Percentiles rank a stretch among this genome's conserved stretches.
phyloP scores from a whole-genome alignment of 768 basidiomycete genomes.

The Lactarius hatsudake region DNA sequence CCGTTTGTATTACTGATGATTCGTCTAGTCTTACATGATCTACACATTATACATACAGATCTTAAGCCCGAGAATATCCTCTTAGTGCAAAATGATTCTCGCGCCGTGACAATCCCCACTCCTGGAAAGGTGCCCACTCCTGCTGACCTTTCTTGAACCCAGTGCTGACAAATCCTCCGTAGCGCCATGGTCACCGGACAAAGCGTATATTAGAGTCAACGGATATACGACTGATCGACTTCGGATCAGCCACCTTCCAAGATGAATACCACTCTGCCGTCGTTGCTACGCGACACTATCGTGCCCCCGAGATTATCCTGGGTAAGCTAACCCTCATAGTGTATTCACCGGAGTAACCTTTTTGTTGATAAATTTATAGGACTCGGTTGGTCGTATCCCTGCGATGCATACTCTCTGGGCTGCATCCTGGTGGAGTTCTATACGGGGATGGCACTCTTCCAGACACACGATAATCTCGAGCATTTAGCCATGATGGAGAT shows the following conservation, averaged over 20 bases:
- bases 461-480: slow-evolving; percentile 98
- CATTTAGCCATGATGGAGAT: slow-evolving; percentile 99
- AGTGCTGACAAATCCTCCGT: not conserved
- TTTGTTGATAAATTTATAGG: slow-evolving; percentile 46
- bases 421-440: slow-evolving; percentile 99
- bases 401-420: slow-evolving; percentile 97
- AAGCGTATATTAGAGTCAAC: slow-evolving; percentile 83
- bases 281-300: slow-evolving; percentile 96
- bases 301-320: slow-evolving; percentile 98
- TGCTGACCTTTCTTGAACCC: too few species aligned
- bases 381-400: slow-evolving; percentile 96
- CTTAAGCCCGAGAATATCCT: slow-evolving; percentile 99
- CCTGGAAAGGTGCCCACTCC: slow-evolving; percentile 57
- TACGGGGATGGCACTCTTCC: slow-evolving; percentile 97
- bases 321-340: slow-evolving; percentile 48
- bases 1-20: slow-evolving; percentile 26
- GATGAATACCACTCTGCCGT: slow-evolving; percentile 98
- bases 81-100: slow-evolving; percentile 81
- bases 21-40: slow-evolving; percentile 80
- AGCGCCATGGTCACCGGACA: slow-evolving; percentile 51
- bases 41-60: slow-evolving; percentile 94
- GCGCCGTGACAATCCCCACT: slow-evolving; percentile 54
- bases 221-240: slow-evolving; percentile 95
- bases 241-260: slow-evolving; percentile 97
- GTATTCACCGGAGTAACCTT: not conserved